Percentiles rank a stretch among this genome's conserved stretches.
Conservation (phyloP, 2,329 filamentous ascomycete genomes). For the Coniochaeta pulveracea region DNA sequence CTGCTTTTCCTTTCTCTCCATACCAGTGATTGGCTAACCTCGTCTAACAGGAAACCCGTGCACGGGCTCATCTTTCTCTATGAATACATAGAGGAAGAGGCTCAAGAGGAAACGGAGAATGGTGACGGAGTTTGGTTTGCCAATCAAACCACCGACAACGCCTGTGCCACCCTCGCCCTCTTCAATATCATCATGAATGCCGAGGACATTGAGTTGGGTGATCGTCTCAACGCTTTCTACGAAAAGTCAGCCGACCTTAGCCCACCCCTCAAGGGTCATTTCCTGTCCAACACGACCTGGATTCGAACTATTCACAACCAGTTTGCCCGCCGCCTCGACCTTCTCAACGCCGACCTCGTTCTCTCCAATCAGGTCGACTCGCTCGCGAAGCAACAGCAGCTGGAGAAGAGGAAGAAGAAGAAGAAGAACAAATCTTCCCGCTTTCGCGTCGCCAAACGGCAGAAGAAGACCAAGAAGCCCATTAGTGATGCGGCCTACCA, state of each 20-base stretch:
- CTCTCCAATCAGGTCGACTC: constrained; percentile 46
- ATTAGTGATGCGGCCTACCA: constrained; percentile 61
- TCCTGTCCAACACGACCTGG: constrained; percentile 62
- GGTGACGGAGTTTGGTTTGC: constrained; percentile 76
- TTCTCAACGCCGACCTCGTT: constrained; percentile 58
- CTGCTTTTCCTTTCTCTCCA: neutral
- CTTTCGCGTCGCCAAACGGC: constrained; percentile 7
- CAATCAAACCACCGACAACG: constrained; percentile 73
- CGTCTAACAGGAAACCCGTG: constrained; percentile 50
- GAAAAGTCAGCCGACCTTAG: constrained; percentile 55
- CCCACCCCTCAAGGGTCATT: constrained; percentile 64
- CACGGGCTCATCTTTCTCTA: constrained; percentile 87
- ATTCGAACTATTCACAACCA: constrained; percentile 81
- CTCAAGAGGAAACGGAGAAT: constrained; percentile 39
- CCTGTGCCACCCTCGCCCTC: constrained; percentile 85
- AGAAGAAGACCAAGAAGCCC: constrained; percentile 24
- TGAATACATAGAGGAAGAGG: constrained; percentile 48
- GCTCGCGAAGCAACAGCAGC: constrained; percentile 13
- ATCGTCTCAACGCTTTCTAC: constrained; percentile 63
- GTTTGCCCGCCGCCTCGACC: constrained; percentile 71
- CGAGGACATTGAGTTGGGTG: constrained; percentile 52
- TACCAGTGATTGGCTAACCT: neutral
- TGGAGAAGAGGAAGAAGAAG: constrained; percentile 20
- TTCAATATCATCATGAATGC: constrained; percentile 91
- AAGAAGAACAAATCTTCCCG: too few relatives aligned